Conservation (phyloP, 2,329 filamentous ascomycete species). For the Hortaea sp. region DNA sequence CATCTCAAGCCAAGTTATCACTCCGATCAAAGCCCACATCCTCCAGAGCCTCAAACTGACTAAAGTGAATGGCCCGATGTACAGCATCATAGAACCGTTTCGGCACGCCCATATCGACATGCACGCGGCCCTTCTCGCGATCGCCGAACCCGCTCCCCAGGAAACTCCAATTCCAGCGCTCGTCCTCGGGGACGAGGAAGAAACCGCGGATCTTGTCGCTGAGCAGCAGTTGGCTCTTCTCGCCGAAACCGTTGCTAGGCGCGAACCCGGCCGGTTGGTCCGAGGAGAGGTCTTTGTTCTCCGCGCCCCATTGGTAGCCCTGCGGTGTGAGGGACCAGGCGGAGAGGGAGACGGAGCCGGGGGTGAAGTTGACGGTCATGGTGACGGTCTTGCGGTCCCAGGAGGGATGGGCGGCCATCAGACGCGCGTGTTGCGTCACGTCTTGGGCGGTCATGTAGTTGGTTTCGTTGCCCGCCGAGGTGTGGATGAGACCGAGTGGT, state of each 20-base stretch:
- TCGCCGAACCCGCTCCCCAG: conserved; percentile 82
- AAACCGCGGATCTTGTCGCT: conserved; percentile 91
- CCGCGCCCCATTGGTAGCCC: conserved; percentile 92
- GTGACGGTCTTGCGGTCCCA: conserved; percentile 91
- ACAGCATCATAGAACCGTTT: conserved; percentile 79
- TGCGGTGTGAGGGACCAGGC: conserved; percentile 87
- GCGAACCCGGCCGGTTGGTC: conserved; percentile 93
- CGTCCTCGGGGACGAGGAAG: conserved; percentile 87
- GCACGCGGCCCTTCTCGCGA: conserved; percentile 72
- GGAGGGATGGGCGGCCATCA: conserved; percentile 70
- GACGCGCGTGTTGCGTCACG: conserved; percentile 83
- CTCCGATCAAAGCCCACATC: conserved; percentile 90
- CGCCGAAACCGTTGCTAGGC: conserved; percentile 64
- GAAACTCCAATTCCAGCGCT: conserved; percentile 96
- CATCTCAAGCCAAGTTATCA: conserved; percentile 72
- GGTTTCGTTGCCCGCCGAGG: conserved; percentile 84
- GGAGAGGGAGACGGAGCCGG: conserved; percentile 86
- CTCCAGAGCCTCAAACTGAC: conserved; percentile 93
- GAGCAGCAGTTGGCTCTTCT: conserved; percentile 88
- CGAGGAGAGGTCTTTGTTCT: conserved; percentile 86
- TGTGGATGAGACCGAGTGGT: conserved; percentile 90
- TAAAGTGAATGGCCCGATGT: conserved; percentile 90
- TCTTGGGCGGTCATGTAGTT: conserved; percentile 94
- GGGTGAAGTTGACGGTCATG: conserved; percentile 92
- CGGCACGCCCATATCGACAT: conserved; percentile 90